These are phyloP conservation scores for Thermomyces lanuginosus DNA, from an alignment of 2,329 filamentous ascomycete genomes.

Conservation along the genomic window DNA sequence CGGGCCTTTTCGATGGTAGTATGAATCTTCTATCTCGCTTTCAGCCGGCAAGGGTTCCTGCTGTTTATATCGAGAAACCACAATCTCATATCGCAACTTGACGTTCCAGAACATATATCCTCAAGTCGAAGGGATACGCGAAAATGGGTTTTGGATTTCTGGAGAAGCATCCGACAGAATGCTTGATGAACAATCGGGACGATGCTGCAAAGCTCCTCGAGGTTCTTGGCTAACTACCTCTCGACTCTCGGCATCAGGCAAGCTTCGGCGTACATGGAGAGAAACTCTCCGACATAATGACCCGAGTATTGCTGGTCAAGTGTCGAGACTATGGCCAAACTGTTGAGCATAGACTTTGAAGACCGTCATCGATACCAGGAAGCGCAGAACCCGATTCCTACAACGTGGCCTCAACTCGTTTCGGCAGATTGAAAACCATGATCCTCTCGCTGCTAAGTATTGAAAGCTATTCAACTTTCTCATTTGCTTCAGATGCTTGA, in stretches of 20 bases:
- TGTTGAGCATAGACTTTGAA: no score
- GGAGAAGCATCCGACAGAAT: conserved; percentile 2
- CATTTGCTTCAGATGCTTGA: no score
- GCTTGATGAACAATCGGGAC: conserved; percentile 2
- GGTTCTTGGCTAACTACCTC: conserved; percentile 10
- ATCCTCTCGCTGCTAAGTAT: no score
- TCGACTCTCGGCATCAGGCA: conserved; percentile 14
- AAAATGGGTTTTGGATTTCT: conserved; percentile 4
- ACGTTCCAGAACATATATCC: conserved; percentile 9
- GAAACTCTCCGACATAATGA: not conserved
- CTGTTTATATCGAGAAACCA: conserved; percentile 13
- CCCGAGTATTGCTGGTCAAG: not conserved
- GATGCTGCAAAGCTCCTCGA: conserved; percentile 5
- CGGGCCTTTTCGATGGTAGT: conserved; percentile 6
- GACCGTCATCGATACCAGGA: no score
- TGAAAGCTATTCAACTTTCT: no score
- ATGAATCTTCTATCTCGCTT: conserved; percentile 4
- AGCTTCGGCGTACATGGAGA: conserved; percentile 11
- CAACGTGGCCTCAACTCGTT: no score
- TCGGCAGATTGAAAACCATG: no score
- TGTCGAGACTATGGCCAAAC: no score
- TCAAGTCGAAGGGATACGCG: conserved; percentile 9
- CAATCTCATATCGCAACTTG: conserved; percentile 2
- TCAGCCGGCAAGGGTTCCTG: conserved; percentile 7
- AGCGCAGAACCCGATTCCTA: no score